Percentiles rank a stretch among this genome's conserved stretches.
Evolutionary conservation across 306 rosid genomes (phyloP).

Genomic region (Prunus kanzakura): DNA sequence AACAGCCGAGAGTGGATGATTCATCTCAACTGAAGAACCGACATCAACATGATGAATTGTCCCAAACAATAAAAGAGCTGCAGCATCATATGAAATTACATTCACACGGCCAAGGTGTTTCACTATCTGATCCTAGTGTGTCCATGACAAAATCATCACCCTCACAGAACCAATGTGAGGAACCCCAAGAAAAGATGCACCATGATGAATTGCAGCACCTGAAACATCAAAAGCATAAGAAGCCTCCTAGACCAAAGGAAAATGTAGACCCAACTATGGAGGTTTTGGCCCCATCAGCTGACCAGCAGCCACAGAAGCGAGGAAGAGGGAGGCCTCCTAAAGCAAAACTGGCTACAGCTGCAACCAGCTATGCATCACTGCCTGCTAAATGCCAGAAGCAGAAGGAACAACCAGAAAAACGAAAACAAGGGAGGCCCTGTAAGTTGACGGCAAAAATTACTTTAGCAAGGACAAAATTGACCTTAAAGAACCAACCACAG

Average conservation of each 20-base stretch:
- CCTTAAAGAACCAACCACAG: background rate
- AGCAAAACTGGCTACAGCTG: background rate
- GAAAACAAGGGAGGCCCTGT: background rate
- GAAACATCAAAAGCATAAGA: background rate
- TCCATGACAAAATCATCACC: background rate
- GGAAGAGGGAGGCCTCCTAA: constrained; percentile 2
- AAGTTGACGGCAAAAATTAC: background rate
- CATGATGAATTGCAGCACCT: background rate
- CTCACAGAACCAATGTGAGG: background rate
- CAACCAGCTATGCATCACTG: background rate
- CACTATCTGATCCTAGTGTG: background rate
- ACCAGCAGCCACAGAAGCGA: background rate
- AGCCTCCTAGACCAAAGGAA: background rate
- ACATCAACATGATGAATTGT: background rate
- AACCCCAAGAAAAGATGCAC: background rate
- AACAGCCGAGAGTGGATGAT: background rate
- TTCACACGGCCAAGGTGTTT: background rate
- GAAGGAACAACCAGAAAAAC: background rate
- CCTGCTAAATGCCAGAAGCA: background rate
- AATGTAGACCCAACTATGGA: background rate
- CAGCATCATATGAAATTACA: background rate
- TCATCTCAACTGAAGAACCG: background rate
- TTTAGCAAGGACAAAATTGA: background rate
- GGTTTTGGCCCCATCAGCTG: background rate
- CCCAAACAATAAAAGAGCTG: background rate